A percentile compares a stretch with the other conserved stretches of the same genome.
Conservation (phyloP, 2,329 filamentous ascomycete species). For the Sclerotiophoma versabilis region DNA sequence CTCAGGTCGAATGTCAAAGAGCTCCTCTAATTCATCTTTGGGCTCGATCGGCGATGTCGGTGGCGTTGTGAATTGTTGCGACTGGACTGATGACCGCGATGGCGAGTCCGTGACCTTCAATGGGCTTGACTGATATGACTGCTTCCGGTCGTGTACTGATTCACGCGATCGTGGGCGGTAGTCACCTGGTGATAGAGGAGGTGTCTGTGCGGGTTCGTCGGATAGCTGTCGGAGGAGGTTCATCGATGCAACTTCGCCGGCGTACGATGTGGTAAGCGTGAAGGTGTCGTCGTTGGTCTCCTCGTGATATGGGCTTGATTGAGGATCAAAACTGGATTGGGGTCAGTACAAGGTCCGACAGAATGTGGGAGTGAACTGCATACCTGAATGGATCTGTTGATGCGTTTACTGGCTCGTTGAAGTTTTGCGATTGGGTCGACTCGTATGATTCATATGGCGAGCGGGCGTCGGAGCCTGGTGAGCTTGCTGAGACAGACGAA, state of each 20-base stretch:
- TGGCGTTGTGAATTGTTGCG: conserved; percentile 48
- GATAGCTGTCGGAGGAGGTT: conserved; percentile 48
- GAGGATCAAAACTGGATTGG: conserved; percentile 36
- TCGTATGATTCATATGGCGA: conserved; percentile 40
- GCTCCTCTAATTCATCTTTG: conserved; percentile 44
- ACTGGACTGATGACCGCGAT: conserved; percentile 45
- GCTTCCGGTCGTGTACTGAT: conserved; percentile 27
- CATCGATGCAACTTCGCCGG: conserved; percentile 40
- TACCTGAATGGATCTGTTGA: conserved; percentile 45
- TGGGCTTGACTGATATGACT: conserved; percentile 31
- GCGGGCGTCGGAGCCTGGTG: conserved; percentile 40
- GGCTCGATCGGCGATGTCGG: conserved; percentile 46
- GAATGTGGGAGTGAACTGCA: conserved; percentile 1
- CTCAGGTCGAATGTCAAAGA: conserved; percentile 43
- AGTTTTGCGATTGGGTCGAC: conserved; percentile 35
- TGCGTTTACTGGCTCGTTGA: conserved; percentile 37
- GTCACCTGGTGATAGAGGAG: conserved; percentile 48
- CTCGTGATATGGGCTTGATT: conserved; percentile 40
- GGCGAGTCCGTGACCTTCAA: conserved; percentile 42
- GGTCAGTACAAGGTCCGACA: conserved; percentile 28
- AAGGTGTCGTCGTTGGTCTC: conserved; percentile 31
- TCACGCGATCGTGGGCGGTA: conserved; percentile 35
- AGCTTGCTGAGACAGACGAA: conserved; percentile 45
- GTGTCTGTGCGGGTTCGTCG: conserved; percentile 42
- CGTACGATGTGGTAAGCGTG: conserved; percentile 37